These are phyloP conservation scores for Fusarium solani-melongenae DNA, from an alignment of 2,329 filamentous ascomycete genomes.

Conservation along the genomic window DNA sequence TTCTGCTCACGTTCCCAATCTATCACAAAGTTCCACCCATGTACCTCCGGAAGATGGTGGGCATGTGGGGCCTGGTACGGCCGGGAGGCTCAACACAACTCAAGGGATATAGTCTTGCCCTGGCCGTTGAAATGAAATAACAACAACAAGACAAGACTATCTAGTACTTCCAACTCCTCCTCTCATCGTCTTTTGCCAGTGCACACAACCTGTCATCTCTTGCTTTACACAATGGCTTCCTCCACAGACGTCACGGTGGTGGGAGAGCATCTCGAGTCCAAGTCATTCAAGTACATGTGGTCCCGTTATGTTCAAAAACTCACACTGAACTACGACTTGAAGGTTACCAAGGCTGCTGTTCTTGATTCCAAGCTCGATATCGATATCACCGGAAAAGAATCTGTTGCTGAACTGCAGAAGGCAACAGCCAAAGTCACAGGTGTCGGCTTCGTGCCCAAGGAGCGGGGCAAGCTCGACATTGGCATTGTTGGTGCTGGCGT, in stretches of 20 bases:
- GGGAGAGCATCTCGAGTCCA: background rate
- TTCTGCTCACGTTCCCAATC: too few species aligned
- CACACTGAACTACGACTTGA: slow-evolving; percentile 12
- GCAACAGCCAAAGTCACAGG: slow-evolving; percentile 4
- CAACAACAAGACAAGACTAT: background rate
- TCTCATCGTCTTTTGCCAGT: background rate
- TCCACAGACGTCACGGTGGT: background rate
- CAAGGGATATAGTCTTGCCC: background rate
- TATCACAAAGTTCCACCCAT: too few species aligned
- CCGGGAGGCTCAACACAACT: too few species aligned
- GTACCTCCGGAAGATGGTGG: too few species aligned
- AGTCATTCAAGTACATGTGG: slow-evolving; percentile 26
- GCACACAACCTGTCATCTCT: background rate
- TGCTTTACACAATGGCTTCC: background rate
- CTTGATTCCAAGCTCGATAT: background rate
- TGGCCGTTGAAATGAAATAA: background rate
- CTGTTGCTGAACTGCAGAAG: background rate
- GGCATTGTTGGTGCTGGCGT: slow-evolving; percentile 53
- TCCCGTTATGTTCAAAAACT: slow-evolving; percentile 17
- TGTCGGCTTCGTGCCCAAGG: slow-evolving; percentile 1
- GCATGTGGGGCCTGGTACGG: too few species aligned
- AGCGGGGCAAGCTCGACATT: slow-evolving; percentile 36
- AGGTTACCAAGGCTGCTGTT: background rate
- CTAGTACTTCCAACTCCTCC: background rate
- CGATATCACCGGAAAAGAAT: background rate